Evolutionary conservation across 441 rosid species (phyloP).

Genomic region (Heliophila coronopifolia): DNA sequence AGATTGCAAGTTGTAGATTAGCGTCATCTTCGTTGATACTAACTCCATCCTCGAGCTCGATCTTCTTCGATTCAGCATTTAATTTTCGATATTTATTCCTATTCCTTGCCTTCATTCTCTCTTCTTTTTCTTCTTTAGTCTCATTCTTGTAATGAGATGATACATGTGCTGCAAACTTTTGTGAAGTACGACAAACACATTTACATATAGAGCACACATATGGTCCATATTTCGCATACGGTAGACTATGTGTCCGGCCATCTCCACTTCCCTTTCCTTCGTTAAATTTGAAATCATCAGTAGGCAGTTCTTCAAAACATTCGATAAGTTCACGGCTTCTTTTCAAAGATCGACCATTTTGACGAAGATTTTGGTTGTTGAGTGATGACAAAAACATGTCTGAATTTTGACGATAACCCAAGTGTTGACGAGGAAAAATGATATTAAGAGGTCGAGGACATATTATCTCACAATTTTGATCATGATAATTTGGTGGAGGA

Average conservation of each 20-base stretch:
- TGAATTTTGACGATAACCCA: not conserved
- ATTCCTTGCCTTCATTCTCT: slow-evolving; percentile 16
- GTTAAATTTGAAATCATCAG: not conserved
- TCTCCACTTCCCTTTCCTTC: not conserved
- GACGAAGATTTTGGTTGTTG: not conserved
- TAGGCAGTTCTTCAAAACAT: not conserved
- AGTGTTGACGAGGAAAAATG: not conserved
- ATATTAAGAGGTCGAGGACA: slow-evolving; percentile 3
- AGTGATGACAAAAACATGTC: not conserved
- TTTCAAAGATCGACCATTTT: not conserved
- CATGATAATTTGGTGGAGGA: no score
- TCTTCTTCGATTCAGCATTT: not conserved
- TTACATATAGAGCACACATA: slow-evolving; percentile 22
- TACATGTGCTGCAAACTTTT: slow-evolving; percentile 21
- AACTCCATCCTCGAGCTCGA: not conserved
- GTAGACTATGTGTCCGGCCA: slow-evolving; percentile 25
- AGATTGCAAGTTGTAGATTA: not conserved
- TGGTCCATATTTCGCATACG: slow-evolving; percentile 11
- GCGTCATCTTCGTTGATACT: not conserved
- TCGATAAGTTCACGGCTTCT: not conserved
- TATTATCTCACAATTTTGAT: no score
- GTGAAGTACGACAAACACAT: slow-evolving; percentile 7
- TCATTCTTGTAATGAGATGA: slow-evolving; percentile 18
- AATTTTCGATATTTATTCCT: slow-evolving; percentile 2
- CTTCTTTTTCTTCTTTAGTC: not conserved